A percentile compares a stretch with the other conserved stretches of the same genome.
Evolutionary conservation across 2,329 filamentous ascomycete species (phyloP).

Genomic region (Diplodia seriata): DNA sequence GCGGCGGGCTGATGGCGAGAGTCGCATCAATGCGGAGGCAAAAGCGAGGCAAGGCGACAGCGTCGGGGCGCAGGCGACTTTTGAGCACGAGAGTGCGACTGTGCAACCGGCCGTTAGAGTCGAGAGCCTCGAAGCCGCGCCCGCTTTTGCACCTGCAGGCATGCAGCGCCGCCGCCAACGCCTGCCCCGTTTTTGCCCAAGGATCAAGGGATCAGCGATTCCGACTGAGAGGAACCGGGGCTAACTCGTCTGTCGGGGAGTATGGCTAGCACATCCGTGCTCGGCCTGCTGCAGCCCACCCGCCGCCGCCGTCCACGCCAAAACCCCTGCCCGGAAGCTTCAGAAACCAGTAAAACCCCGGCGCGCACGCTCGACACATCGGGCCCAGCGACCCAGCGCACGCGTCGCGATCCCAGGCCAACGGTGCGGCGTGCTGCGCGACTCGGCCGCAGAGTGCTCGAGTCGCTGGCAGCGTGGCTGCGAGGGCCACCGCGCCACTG

Average conservation of each 20-base stretch:
- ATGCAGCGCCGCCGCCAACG: constrained; percentile 22
- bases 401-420: constrained; percentile 8
- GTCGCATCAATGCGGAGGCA: constrained; percentile 28
- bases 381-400: background rate
- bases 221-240: constrained; percentile 19
- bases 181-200: constrained; percentile 28
- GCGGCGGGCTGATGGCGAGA: constrained; percentile 25
- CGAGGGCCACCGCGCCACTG: constrained; percentile 16
- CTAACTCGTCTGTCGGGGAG: constrained; percentile 27
- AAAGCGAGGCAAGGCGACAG: constrained; percentile 22
- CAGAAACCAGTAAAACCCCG: constrained; percentile 24
- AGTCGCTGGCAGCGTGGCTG: constrained; percentile 20
- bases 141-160: constrained; percentile 16
- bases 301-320: constrained; percentile 14
- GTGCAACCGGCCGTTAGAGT: constrained; percentile 29
- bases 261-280: constrained; percentile 23
- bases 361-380: background rate
- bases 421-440: constrained; percentile 19
- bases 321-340: constrained; percentile 8
- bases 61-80: constrained; percentile 26
- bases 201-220: constrained; percentile 30
- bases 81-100: constrained; percentile 14
- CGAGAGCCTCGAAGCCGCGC: constrained; percentile 13
- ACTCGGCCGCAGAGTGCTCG: constrained; percentile 4
- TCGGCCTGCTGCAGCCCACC: constrained; percentile 15